Percentiles rank a stretch among this genome's conserved stretches.
Conservation (phyloP, 139 green algal species). For the Zygnema cylindricum region DNA sequence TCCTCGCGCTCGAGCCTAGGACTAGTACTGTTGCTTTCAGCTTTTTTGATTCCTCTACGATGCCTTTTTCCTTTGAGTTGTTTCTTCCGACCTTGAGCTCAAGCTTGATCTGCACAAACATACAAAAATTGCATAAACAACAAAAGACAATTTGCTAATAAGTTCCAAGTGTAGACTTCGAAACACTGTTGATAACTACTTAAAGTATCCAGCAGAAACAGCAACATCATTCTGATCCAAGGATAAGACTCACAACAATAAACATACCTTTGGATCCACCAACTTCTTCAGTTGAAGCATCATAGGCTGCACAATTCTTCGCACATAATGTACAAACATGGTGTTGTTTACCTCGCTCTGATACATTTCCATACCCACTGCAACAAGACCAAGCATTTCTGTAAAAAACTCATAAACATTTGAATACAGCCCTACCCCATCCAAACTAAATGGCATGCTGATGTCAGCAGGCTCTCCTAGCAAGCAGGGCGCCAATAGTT, state of each 20-base stretch:
- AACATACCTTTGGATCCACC: conserved; percentile 39
- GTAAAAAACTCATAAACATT: too few relatives aligned
- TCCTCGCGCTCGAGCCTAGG: conserved; percentile 20
- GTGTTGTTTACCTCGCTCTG: conserved; percentile 54
- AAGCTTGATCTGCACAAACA: conserved; percentile 53
- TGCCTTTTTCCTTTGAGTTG: conserved; percentile 41
- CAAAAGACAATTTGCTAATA: background rate
- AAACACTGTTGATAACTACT: background rate
- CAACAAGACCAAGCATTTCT: too few relatives aligned
- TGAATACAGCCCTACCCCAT: too few relatives aligned
- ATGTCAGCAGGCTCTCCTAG: too few relatives aligned
- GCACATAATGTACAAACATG: conserved; percentile 45
- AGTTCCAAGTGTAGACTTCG: background rate
- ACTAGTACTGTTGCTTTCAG: conserved; percentile 32
- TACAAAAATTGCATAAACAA: too few relatives aligned
- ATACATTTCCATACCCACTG: conserved; percentile 51
- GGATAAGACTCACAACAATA: background rate
- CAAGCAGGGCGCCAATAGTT: too few relatives aligned
- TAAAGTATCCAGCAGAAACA: too few relatives aligned
- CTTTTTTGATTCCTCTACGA: conserved; percentile 46
- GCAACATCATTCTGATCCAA: background rate
- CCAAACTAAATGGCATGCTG: too few relatives aligned
- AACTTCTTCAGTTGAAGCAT: conserved; percentile 46
- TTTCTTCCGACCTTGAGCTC: conserved; percentile 45
- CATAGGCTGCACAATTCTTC: conserved; percentile 42